A percentile compares a stretch with the other conserved stretches of the same genome.
Evolutionary conservation across 208 protist species (phyloP).

Genomic region (Leishmania gerbilli): DNA sequence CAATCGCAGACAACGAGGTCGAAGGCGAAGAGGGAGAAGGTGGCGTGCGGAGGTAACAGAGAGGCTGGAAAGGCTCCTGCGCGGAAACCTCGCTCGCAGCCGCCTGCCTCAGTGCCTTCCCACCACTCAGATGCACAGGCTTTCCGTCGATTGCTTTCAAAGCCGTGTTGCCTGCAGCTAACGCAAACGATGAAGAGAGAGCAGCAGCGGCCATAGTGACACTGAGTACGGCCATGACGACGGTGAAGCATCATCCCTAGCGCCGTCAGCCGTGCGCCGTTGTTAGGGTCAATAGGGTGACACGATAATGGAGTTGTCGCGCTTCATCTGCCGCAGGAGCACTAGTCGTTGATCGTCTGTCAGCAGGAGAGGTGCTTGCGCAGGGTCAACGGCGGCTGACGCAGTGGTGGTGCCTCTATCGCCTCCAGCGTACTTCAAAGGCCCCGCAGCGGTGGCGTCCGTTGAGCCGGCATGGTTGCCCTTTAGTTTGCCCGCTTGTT

Average conservation of each 20-base stretch:
- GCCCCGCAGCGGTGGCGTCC: neutral
- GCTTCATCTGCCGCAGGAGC: slow-evolving; percentile 29
- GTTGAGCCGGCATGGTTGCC: neutral
- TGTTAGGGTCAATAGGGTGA: slow-evolving; percentile 14
- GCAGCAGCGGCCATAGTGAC: neutral
- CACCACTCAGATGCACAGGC: neutral
- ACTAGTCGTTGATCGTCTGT: slow-evolving; percentile 25
- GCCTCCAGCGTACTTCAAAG: neutral
- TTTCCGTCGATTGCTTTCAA: neutral
- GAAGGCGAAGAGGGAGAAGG: neutral
- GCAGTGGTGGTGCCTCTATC: neutral
- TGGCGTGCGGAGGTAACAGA: neutral
- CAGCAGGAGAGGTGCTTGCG: neutral
- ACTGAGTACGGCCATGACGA: neutral
- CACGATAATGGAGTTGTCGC: slow-evolving; percentile 19
- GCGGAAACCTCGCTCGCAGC: neutral
- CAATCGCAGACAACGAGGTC: neutral
- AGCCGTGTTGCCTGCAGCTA: neutral
- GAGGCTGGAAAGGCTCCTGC: neutral
- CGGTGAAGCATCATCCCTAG: neutral
- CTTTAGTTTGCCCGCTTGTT: neutral
- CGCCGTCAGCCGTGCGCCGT: neutral
- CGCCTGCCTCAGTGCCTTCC: neutral
- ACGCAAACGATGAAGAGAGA: neutral
- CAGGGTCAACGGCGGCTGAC: neutral